Evolutionary conservation across 176 grass and related monocot species (phyloP), one percentile per base, ranked within the genome.

Genomic region (Thalia dealbata): DNA sequence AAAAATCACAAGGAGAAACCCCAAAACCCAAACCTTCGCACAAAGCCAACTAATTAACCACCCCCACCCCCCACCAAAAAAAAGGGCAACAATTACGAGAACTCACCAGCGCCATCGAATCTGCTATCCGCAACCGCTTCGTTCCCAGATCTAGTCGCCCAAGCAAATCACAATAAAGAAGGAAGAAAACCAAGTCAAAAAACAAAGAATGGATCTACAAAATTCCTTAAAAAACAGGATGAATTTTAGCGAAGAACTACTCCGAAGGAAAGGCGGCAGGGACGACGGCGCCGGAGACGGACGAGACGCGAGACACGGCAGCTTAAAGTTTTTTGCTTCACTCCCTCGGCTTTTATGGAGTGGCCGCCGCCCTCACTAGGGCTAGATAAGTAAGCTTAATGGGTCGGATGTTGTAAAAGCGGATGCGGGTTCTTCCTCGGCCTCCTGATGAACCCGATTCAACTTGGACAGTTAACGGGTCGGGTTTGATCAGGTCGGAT

Each of bases 91-190:
- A 19, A 42, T 21, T 3, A 32, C 38, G 21, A 68, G 10, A 23
- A 68, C 65, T 68, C 65, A 68, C 65, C 65, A 68, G 38, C 65
- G 65, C 38, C 65, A 68, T 68, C 35, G 65, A 68, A 42, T 68
- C 38, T 68, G 18, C 21, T 12, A 68, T 22, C 65, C 8, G 65
- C 25, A 15, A 68, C 65, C 32, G 19, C 65, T 30, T 43, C 38
- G 21, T 0, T 68, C 32, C 18, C 19, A 13, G 38, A 44, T 43
- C 65, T 68, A 68, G 3, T 45, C 7, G n/a, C 38, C 18, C 21
- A 24, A 22, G 16, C 10, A 43, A 43, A n/a, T 3, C 18, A 68
- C 8, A 67, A 68, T 12, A 11, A 43, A 10, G n/a, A 5, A 68
- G 0, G 10, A n/a, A 68, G 12, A 68, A 68, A 58, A 58, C 4